These are phyloP conservation scores for Vitellaria paradoxa DNA, from an alignment of 179 eudicot genomes.

Conservation along the genomic window DNA sequence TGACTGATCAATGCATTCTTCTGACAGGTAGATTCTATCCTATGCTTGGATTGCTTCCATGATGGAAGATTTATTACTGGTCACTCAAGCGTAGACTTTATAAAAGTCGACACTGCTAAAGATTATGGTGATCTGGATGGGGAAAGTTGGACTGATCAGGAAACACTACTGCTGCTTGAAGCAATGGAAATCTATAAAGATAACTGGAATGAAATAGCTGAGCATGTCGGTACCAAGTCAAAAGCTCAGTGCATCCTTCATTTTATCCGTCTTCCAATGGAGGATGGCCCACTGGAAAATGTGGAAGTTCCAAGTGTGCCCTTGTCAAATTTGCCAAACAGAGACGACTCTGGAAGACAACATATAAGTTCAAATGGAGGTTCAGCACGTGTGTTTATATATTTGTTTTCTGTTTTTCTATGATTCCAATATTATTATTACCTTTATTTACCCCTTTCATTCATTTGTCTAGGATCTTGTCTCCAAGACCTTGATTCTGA, in stretches of 20 bases:
- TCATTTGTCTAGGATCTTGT: slow-evolving; percentile 42
- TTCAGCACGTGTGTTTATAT: slow-evolving; percentile 36
- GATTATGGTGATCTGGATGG: slow-evolving; percentile 71
- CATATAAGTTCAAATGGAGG: slow-evolving; percentile 57
- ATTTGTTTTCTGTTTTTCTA: slow-evolving; percentile 5
- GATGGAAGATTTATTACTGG: slow-evolving; percentile 80
- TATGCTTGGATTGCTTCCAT: slow-evolving; percentile 80
- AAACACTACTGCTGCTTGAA: slow-evolving; percentile 83
- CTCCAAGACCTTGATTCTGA: slow-evolving; percentile 47
- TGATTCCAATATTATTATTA: neutral
- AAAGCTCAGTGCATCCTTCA: slow-evolving; percentile 97
- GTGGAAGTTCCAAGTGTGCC: slow-evolving; percentile 60
- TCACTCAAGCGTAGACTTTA: slow-evolving; percentile 87
- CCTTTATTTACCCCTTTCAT: slow-evolving; percentile 22
- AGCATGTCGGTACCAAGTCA: slow-evolving; percentile 85
- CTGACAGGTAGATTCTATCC: slow-evolving; percentile 61
- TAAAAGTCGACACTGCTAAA: slow-evolving; percentile 47
- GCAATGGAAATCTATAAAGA: slow-evolving; percentile 78
- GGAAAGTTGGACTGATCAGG: slow-evolving; percentile 90
- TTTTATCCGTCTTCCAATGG: slow-evolving; percentile 84
- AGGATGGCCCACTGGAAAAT: slow-evolving; percentile 68
- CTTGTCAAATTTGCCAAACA: slow-evolving; percentile 30
- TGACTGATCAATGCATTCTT: slow-evolving; percentile 25
- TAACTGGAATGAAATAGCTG: slow-evolving; percentile 94
- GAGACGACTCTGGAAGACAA: slow-evolving; percentile 32